Percentiles rank a stretch among this genome's conserved stretches.
Evolutionary conservation across 306 rosid genomes (phyloP).

Genomic region (Medicago lupulina): DNA sequence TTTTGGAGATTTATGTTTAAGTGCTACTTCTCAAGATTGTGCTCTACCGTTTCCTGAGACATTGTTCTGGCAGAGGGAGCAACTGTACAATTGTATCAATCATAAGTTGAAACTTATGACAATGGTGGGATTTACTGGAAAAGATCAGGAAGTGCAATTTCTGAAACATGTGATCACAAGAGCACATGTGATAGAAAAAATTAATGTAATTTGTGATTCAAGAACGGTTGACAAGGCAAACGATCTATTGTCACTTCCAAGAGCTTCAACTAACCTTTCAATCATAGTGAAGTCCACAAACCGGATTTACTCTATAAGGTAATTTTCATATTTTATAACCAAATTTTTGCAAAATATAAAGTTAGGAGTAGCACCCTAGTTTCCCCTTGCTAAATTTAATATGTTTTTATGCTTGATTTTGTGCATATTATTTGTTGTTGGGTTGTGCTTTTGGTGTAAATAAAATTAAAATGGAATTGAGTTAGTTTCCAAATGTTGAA

Average conservation of each 20-base stretch:
- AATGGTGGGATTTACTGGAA: constrained; percentile 24
- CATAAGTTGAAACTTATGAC: constrained; percentile 11
- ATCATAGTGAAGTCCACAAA: too few relatives aligned
- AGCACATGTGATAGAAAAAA: background rate
- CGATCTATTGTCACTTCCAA: background rate
- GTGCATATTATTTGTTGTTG: too few relatives aligned
- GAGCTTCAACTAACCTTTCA: background rate
- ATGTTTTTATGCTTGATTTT: too few relatives aligned
- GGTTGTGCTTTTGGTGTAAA: too few relatives aligned
- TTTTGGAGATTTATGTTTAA: too few relatives aligned
- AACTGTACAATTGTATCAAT: constrained; percentile 20
- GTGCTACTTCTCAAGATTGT: background rate
- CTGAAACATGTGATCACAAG: constrained; percentile 30
- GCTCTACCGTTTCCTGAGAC: background rate
- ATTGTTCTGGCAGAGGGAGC: constrained; percentile 26
- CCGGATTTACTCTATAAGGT: too few relatives aligned
- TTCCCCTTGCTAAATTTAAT: too few relatives aligned
- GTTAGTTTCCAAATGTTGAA: too few relatives aligned
- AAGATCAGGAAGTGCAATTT: constrained; percentile 39
- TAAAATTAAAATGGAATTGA: too few relatives aligned
- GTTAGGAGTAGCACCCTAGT: too few relatives aligned
- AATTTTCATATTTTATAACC: too few relatives aligned
- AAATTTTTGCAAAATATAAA: too few relatives aligned
- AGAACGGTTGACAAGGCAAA: background rate
- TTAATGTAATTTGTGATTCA: constrained; percentile 6